Percentiles rank a stretch among this genome's conserved stretches.
These are phyloP conservation scores for Ogataea dorogensis DNA, from an alignment of 805 yeast species.

Conservation along the genomic window DNA sequence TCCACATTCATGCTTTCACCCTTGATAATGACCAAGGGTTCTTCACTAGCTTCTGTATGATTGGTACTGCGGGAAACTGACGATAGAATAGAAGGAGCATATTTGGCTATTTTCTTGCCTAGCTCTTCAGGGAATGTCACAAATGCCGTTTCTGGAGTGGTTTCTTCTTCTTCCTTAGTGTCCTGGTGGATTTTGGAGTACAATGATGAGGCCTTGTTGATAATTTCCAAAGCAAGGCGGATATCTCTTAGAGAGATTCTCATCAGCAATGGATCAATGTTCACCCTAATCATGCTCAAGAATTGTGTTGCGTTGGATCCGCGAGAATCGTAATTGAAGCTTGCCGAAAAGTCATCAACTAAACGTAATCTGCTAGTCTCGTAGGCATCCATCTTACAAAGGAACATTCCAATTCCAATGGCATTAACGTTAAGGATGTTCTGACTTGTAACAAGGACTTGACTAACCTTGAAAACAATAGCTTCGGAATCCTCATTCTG, in stretches of 20 bases:
- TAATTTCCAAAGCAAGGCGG: constrained; percentile 68
- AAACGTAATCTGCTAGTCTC: constrained; percentile 67
- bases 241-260: constrained; percentile 87
- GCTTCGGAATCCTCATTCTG: constrained; percentile 72
- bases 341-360: constrained; percentile 84
- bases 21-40: constrained; percentile 46
- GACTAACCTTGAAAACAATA: constrained; percentile 83
- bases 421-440: constrained; percentile 65
- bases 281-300: constrained; percentile 62
- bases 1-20: constrained; percentile 68
- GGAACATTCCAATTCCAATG: constrained; percentile 80
- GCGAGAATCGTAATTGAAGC: constrained; percentile 68
- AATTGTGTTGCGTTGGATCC: constrained; percentile 58
- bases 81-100: constrained; percentile 66
- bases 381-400: constrained; percentile 68
- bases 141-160: constrained; percentile 18
- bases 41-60: constrained; percentile 12
- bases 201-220: constrained; percentile 66
- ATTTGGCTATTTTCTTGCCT: constrained; percentile 55
- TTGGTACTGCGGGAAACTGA: constrained; percentile 41
- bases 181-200: constrained; percentile 31
- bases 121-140: constrained; percentile 61
- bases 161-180: constrained; percentile 2
- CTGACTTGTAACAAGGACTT: constrained; percentile 67
- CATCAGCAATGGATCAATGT: constrained; percentile 76